Conservation (phyloP, 78 protist species). For the Tieghemostelium lacteum region DNA sequence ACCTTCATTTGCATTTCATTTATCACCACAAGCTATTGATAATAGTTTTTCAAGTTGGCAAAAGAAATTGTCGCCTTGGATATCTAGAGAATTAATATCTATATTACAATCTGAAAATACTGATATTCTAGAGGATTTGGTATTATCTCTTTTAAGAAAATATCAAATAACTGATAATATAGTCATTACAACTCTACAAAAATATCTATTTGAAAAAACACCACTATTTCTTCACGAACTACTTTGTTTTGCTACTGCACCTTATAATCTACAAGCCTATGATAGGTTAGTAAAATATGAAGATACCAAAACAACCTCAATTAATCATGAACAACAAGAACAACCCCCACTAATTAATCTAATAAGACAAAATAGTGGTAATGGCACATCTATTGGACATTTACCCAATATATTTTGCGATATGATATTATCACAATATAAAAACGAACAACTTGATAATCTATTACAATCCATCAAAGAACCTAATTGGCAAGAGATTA, state of each 20-base stretch:
- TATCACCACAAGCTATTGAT: slow-evolving; percentile 23
- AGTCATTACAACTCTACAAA: slow-evolving; percentile 6
- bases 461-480: too few species aligned
- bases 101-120: slow-evolving; percentile 43
- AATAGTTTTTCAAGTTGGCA: neutral
- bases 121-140: slow-evolving; percentile 22
- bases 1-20: slow-evolving; percentile 53
- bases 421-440: too few species aligned
- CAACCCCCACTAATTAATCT: neutral
- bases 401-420: neutral
- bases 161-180: neutral
- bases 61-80: slow-evolving; percentile 43
- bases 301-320: neutral
- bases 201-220: slow-evolving; percentile 48
- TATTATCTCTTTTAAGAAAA: slow-evolving; percentile 12
- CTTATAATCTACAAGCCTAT: slow-evolving; percentile 29
- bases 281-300: slow-evolving; percentile 34
- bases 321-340: neutral
- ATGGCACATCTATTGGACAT: neutral
- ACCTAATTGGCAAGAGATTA: too few species aligned
- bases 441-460: too few species aligned
- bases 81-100: slow-evolving; percentile 34
- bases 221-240: slow-evolving; percentile 41
- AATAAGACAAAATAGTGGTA: neutral
- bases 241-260: slow-evolving; percentile 54